Base-by-base conservation (phyloP, 306 rosid species). In the Albizia julibrissin region DNA sequence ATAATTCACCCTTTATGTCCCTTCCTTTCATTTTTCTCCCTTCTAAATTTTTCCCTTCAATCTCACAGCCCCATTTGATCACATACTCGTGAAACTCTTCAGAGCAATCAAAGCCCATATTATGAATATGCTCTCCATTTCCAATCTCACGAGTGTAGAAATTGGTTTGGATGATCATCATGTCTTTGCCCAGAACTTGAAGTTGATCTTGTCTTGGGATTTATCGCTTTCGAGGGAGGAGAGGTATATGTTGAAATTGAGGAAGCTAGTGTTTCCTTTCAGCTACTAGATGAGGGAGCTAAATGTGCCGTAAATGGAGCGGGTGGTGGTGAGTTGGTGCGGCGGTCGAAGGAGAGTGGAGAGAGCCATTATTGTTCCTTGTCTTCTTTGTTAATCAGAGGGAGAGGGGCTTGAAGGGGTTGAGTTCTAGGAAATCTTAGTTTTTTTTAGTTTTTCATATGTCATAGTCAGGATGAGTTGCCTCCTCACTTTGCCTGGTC, bases 191-290 rank as follows among this genome's bases (percentile, higher is more conserved):
- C 22, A 92, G 68, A 92, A 87, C 83, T 92, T 88, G 46, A 92
- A 92, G 62, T 92, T 94, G 56, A 92, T 92, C 84, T 92, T 94
- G 88, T 88, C 94, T 42, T 90, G 94, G 2, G 90, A 79, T 52
- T 84, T 90, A 76, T 92, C 91, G 0, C 97, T 90, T 79, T 92
- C 89, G 1, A 84, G 87, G 71, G 94, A 87, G 19, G 94, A 90
- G 67, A 90, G 92, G 74, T 90, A 89, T 82, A 92, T 29, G 84
- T 92, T 90, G 87, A 90, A 89, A 69, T 92, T 90, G 87, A 90
- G 92, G 27, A 91, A 91, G 37, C 70, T 81, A 39, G 91, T 90
- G 62, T 89, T 82, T 10, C 97, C 89, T 19, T 49, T 34, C 2
- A 91, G 90, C 76, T 87, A 84, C 46, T 80, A 82, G 44, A 92